Percentiles rank a stretch among this genome's conserved stretches.
Evolutionary conservation across 352 stramenopile genomes (phyloP).

Genomic region (Peronospora destructor): DNA sequence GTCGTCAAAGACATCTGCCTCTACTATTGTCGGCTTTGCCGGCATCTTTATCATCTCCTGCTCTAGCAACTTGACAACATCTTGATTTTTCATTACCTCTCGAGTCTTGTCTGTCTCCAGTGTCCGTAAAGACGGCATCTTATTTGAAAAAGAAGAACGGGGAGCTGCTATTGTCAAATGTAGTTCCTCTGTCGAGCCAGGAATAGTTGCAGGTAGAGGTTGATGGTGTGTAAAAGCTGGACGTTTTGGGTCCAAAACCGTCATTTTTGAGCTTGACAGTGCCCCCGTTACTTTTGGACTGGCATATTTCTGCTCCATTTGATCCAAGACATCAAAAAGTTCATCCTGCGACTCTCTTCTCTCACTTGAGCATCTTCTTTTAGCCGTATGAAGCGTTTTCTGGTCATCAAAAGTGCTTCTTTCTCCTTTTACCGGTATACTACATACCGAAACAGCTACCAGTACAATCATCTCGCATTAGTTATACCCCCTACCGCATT

Average conservation of each 20-base stretch:
- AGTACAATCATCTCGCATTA: constrained; percentile 4
- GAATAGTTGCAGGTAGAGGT: not conserved
- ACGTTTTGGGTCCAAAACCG: not conserved
- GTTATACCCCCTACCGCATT: constrained; percentile 1
- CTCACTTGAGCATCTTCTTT: constrained; percentile 10
- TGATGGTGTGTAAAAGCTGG: not conserved
- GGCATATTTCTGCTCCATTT: constrained; percentile 57
- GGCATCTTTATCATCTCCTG: constrained; percentile 5
- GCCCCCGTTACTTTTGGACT: constrained; percentile 20
- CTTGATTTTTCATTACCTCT: constrained; percentile 6
- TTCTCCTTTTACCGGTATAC: constrained; percentile 14
- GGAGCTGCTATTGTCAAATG: constrained; percentile 8
- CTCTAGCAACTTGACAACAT: constrained; percentile 1
- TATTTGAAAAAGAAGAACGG: constrained; percentile 5
- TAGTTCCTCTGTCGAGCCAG: constrained; percentile 1
- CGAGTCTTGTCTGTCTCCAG: constrained; percentile 13
- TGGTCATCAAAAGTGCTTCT: not conserved
- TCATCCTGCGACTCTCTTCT: constrained; percentile 52
- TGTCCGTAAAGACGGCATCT: constrained; percentile 4
- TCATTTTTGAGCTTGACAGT: not conserved
- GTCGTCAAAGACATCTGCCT: constrained; percentile 47
- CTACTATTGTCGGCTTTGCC: constrained; percentile 12
- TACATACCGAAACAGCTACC: constrained; percentile 39
- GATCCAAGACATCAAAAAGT: constrained; percentile 47
- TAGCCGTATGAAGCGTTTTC: constrained; percentile 3